Evolutionary conservation across 2,329 filamentous ascomycete species (phyloP).

Genomic region (Fusarium transvaalense): DNA sequence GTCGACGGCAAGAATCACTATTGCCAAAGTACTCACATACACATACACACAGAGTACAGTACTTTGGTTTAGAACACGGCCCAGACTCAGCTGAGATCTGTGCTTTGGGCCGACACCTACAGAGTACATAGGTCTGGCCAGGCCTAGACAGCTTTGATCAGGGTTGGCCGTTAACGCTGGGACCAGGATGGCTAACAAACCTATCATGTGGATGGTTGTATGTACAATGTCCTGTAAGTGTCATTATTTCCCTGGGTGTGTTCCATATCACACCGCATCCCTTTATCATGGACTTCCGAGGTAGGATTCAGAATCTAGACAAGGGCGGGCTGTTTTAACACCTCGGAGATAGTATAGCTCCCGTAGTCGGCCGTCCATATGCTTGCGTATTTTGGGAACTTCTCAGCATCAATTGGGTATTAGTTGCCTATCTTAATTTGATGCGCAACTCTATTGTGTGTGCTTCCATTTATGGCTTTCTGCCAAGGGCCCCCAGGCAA

Average conservation of each 20-base stretch:
- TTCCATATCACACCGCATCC: constrained; percentile 24
- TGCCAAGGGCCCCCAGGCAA: not conserved
- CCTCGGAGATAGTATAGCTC: not conserved
- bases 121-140: constrained; percentile 22
- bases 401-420: not conserved
- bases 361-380: not conserved
- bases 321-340: not conserved
- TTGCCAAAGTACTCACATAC: constrained; percentile 14
- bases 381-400: not conserved
- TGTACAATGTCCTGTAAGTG: not conserved
- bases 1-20: constrained; percentile 18
- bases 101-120: constrained; percentile 26
- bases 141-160: constrained; percentile 8
- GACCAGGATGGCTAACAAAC: constrained; percentile 6
- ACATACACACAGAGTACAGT: not conserved
- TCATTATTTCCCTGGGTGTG: not conserved
- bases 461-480: not conserved
- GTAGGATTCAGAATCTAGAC: constrained; percentile 2
- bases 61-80: constrained; percentile 28
- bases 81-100: constrained; percentile 48
- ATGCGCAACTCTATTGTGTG: not conserved
- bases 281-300: constrained; percentile 17
- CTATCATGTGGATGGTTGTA: not conserved
- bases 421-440: not conserved
- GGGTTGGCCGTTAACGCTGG: constrained; percentile 15